Percentiles rank a stretch among this genome's conserved stretches.
phyloP scores from a whole-genome alignment of 1,284 basidiomycete genomes.

The Acaromyces ingoldii region DNA sequence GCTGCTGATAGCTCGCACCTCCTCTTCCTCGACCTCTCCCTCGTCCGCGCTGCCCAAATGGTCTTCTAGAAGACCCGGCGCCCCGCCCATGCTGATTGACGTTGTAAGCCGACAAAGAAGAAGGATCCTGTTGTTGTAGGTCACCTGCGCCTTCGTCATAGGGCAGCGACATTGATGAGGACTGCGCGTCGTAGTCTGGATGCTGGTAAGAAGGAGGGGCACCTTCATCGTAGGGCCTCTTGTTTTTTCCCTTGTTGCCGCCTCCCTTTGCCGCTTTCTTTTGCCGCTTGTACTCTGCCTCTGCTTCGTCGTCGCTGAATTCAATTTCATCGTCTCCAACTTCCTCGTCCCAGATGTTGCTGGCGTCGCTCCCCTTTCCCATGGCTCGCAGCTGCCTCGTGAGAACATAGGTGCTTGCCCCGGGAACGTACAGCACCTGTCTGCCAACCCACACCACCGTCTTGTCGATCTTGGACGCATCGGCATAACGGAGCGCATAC shows the following conservation, averaged over 20 bases:
- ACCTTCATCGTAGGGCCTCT: no score
- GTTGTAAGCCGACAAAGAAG: no score
- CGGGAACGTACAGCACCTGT: constrained; percentile 69
- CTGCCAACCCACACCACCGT: constrained; percentile 13
- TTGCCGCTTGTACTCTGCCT: constrained; percentile 56
- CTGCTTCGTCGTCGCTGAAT: constrained; percentile 84
- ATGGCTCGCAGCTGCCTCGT: constrained; percentile 60
- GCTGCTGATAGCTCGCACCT: background rate
- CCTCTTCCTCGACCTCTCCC: background rate
- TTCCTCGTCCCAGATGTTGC: constrained; percentile 84
- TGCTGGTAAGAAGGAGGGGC: no score
- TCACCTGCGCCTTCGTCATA: no score
- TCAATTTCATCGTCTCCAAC: constrained; percentile 76
- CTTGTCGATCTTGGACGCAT: constrained; percentile 47
- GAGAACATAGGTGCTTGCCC: constrained; percentile 71
- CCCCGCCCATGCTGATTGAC: no score
- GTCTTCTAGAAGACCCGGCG: no score
- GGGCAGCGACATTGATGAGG: no score
- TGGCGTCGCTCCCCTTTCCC: constrained; percentile 79
- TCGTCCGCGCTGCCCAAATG: background rate
- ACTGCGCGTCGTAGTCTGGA: no score
- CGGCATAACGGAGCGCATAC: constrained; percentile 65
- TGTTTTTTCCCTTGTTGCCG: constrained; percentile 3
- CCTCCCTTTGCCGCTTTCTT: constrained; percentile 1
- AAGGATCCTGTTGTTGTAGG: no score